Conservation (phyloP, 2,329 filamentous ascomycete species). For the Alternaria hordeiaustralica region DNA sequence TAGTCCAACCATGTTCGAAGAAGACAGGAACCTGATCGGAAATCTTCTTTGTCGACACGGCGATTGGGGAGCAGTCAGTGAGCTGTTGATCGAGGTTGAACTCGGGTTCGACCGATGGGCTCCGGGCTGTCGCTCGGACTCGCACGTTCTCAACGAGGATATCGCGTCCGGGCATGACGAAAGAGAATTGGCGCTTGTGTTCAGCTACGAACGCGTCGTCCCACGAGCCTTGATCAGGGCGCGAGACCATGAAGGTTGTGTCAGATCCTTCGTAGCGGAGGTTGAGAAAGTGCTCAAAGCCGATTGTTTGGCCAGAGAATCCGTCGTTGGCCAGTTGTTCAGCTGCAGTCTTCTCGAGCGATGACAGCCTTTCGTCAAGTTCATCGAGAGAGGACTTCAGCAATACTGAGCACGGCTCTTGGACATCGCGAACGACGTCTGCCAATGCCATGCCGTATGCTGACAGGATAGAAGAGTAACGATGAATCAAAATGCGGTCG, state of each 20-base stretch:
- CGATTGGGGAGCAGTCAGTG: not conserved
- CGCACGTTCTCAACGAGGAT: slow-evolving; percentile 55
- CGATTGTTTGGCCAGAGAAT: slow-evolving; percentile 52
- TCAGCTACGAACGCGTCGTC: slow-evolving; percentile 44
- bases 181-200: slow-evolving; percentile 54
- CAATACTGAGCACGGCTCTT: slow-evolving; percentile 44
- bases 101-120: slow-evolving; percentile 12
- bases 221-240: slow-evolving; percentile 42
- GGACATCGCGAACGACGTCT: slow-evolving; percentile 53
- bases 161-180: slow-evolving; percentile 47
- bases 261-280: slow-evolving; percentile 55
- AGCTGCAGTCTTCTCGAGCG: slow-evolving; percentile 69
- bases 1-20: slow-evolving; percentile 29
- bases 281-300: slow-evolving; percentile 50
- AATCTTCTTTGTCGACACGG: slow-evolving; percentile 3
- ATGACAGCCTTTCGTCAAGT: slow-evolving; percentile 58
- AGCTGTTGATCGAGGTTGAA: slow-evolving; percentile 25
- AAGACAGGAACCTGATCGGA: slow-evolving; percentile 19
- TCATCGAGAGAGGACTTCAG: slow-evolving; percentile 22
- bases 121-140: slow-evolving; percentile 45
- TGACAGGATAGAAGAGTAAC: slow-evolving; percentile 56
- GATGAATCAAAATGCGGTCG: slow-evolving; percentile 52
- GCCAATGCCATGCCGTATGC: slow-evolving; percentile 48
- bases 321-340: slow-evolving; percentile 70
- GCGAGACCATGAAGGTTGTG: slow-evolving; percentile 53